A percentile compares a stretch with the other conserved stretches of the same genome.
phyloP scores from a whole-genome alignment of 352 stramenopile species.

The Blastocystis sp. region DNA sequence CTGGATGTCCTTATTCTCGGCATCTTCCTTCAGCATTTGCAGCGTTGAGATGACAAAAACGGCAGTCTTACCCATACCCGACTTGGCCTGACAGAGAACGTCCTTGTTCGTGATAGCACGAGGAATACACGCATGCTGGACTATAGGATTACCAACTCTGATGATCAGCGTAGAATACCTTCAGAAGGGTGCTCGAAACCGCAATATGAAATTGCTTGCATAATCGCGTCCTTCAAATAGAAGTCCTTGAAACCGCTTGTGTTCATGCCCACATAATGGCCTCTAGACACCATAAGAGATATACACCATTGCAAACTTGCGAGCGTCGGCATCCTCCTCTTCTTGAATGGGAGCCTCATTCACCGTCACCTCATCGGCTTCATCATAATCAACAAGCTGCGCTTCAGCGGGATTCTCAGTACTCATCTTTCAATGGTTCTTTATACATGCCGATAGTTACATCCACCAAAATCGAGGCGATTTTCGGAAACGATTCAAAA shows the following conservation, averaged over 20 bases:
- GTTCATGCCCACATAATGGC: slow-evolving; percentile 98
- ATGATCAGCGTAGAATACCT: slow-evolving; percentile 71
- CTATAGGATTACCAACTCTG: slow-evolving; percentile 66
- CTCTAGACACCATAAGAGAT: slow-evolving; percentile 71
- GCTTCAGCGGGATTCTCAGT: slow-evolving; percentile 50
- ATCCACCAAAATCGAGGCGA: background rate
- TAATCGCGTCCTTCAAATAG: slow-evolving; percentile 94
- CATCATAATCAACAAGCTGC: slow-evolving; percentile 62
- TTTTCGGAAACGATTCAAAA: background rate
- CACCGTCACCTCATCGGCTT: slow-evolving; percentile 17
- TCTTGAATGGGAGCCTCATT: slow-evolving; percentile 41
- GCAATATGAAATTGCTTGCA: slow-evolving; percentile 94
- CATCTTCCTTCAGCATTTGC: slow-evolving; percentile 84
- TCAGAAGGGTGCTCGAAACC: slow-evolving; percentile 99
- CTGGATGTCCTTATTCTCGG: slow-evolving; percentile 81
- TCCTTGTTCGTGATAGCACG: slow-evolving; percentile 98
- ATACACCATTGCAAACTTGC: slow-evolving; percentile 18
- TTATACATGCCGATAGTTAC: background rate
- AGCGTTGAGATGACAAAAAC: slow-evolving; percentile 98
- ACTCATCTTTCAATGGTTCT: slow-evolving; percentile 51
- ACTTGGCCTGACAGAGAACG: slow-evolving; percentile 99
- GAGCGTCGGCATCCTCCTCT: slow-evolving; percentile 46
- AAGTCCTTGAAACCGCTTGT: slow-evolving; percentile 98
- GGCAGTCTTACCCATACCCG: slow-evolving; percentile 99
- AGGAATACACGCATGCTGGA: slow-evolving; percentile 97